phyloP scores from a whole-genome alignment of 1,284 basidiomycete species.

The Pyrrhoderma lamaoense region DNA sequence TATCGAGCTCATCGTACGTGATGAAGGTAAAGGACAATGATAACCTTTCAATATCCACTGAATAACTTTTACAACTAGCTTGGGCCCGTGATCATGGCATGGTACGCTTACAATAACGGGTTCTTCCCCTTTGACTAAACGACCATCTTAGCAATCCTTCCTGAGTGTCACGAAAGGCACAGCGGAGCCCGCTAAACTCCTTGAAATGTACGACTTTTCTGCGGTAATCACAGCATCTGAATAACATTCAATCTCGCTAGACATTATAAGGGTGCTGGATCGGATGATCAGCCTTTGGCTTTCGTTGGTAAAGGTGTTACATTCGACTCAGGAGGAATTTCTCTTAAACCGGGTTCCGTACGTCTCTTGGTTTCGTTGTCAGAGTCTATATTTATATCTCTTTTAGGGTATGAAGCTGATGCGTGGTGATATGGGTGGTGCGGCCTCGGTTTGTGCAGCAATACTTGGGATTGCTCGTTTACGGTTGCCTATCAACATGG shows the following conservation, averaged over 20 bases:
- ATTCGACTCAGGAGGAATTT: slow-evolving; percentile 87
- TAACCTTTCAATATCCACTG: not conserved
- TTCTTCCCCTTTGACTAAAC: not conserved
- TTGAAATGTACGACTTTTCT: slow-evolving; percentile 64
- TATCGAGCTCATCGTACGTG: slow-evolving; percentile 64
- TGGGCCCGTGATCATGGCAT: slow-evolving; percentile 83
- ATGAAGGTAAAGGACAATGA: slow-evolving; percentile 55
- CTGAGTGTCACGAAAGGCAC: slow-evolving; percentile 83
- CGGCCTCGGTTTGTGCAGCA: slow-evolving; percentile 70
- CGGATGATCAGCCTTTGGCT: slow-evolving; percentile 55
- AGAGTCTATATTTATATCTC: slow-evolving; percentile 4
- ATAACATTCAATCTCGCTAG: slow-evolving; percentile 35
- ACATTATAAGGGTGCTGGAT: slow-evolving; percentile 72
- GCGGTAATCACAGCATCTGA: no score
- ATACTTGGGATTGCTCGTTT: slow-evolving; percentile 78
- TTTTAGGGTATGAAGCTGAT: slow-evolving; percentile 68
- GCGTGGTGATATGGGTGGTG: slow-evolving; percentile 85
- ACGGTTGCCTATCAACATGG: slow-evolving; percentile 73
- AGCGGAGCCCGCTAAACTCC: slow-evolving; percentile 76
- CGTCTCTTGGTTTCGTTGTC: slow-evolving; percentile 26
- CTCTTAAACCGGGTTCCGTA: slow-evolving; percentile 71
- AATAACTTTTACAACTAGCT: slow-evolving; percentile 29
- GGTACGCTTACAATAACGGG: slow-evolving; percentile 34
- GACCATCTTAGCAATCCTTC: slow-evolving; percentile 59
- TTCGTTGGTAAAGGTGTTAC: slow-evolving; percentile 89